These are phyloP conservation scores for Epichloe sp. DNA, from an alignment of 2,329 filamentous ascomycete genomes.

Conservation along the genomic window DNA sequence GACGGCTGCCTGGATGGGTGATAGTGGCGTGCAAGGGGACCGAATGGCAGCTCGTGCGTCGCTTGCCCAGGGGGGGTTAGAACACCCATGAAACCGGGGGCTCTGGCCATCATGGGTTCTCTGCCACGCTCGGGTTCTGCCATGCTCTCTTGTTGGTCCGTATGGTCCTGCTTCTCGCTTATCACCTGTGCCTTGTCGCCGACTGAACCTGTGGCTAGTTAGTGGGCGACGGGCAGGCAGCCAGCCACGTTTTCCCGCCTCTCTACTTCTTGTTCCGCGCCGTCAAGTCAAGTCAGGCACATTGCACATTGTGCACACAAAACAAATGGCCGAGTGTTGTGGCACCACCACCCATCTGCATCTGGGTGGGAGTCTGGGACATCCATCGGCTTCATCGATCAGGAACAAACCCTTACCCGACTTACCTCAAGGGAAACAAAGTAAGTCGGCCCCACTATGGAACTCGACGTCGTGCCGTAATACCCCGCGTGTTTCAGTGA, in stretches of 20 bases:
- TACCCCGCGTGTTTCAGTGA: constrained; percentile 11
- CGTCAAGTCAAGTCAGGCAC: background rate
- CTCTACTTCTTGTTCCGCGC: background rate
- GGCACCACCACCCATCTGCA: too few relatives aligned
- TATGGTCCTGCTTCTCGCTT: background rate
- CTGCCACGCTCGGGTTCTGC: background rate
- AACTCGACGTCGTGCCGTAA: background rate
- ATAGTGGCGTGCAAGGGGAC: background rate
- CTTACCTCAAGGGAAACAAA: background rate
- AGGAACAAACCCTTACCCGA: background rate
- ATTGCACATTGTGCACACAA: background rate
- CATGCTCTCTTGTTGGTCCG: background rate
- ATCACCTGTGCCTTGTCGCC: background rate
- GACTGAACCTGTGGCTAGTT: too few relatives aligned
- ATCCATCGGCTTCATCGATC: background rate
- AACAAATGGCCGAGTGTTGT: background rate
- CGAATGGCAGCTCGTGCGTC: constrained; percentile 5
- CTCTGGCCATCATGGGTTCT: constrained; percentile 2
- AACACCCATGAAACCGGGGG: constrained; percentile 2
- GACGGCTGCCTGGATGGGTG: background rate
- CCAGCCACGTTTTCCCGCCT: too few relatives aligned
- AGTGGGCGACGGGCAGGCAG: too few relatives aligned
- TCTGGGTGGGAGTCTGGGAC: too few relatives aligned
- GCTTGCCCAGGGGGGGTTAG: background rate
- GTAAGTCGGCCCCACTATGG: background rate